Percentiles rank a stretch among this genome's conserved stretches.
phyloP scores from a whole-genome alignment of 768 basidiomycete species.

The Collybia sordida region DNA sequence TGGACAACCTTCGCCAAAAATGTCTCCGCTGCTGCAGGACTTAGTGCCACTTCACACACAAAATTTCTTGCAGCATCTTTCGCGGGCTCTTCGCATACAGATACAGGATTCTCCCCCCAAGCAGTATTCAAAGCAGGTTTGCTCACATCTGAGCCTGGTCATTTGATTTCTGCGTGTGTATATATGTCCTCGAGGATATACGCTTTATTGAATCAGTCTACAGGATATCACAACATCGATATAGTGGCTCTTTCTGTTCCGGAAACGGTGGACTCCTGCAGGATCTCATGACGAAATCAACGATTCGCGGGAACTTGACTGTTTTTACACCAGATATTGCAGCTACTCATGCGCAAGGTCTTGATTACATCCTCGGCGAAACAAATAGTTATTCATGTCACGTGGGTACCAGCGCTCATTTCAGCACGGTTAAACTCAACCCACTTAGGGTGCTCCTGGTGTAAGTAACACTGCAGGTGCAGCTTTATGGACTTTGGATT shows the following conservation, averaged over 20 bases:
- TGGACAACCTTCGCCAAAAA: conserved; percentile 55
- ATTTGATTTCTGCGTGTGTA: conserved; percentile 52
- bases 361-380: conserved; percentile 64
- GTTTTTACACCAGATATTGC: conserved; percentile 51
- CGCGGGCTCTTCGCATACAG: conserved; percentile 45
- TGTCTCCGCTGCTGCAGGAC: conserved; percentile 37
- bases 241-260: conserved; percentile 62
- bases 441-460: conserved; percentile 31
- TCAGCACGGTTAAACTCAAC: background rate
- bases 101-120: conserved; percentile 58
- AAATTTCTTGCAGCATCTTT: conserved; percentile 52
- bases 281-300: conserved; percentile 65
- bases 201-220: background rate
- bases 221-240: conserved; percentile 57
- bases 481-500: conserved; percentile 58
- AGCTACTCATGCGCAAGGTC: conserved; percentile 41
- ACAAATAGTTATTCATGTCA: conserved; percentile 54
- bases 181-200: background rate
- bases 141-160: conserved; percentile 44
- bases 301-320: conserved; percentile 56
- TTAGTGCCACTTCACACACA: conserved; percentile 36
- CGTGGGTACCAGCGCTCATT: conserved; percentile 21
- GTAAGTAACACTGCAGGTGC: conserved; percentile 59
- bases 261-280: conserved; percentile 54
- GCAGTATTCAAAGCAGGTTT: conserved; percentile 54